Conservation (phyloP, 2,329 filamentous ascomycete species). For the Fusarium poae region DNA sequence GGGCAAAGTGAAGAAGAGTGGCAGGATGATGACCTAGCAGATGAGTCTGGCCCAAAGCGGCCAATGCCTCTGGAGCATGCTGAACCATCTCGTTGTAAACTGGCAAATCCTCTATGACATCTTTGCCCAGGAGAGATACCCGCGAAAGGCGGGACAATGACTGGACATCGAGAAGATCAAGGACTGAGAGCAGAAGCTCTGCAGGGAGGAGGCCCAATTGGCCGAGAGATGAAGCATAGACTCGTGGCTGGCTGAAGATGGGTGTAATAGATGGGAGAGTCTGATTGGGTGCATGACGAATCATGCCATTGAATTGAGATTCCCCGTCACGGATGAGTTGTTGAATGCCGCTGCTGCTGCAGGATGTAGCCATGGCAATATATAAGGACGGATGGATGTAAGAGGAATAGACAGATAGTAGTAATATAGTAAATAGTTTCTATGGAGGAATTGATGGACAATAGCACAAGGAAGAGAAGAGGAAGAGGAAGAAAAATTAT, state of each 20-base stretch:
- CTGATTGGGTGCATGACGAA: conserved; percentile 25
- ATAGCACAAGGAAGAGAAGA: conserved; percentile 10
- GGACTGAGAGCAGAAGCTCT: conserved; percentile 45
- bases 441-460: conserved; percentile 10
- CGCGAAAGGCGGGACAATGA: conserved; percentile 50
- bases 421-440: conserved; percentile 4
- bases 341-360: conserved; percentile 17
- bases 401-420: not conserved
- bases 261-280: conserved; percentile 22
- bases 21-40: conserved; percentile 45
- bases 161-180: conserved; percentile 49
- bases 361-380: conserved; percentile 24
- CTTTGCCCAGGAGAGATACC: conserved; percentile 45
- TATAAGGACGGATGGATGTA: not conserved
- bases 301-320: conserved; percentile 42
- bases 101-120: conserved; percentile 48
- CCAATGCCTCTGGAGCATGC: conserved; percentile 52
- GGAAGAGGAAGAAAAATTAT: conserved; percentile 21
- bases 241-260: conserved; percentile 20
- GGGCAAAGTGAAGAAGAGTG: conserved; percentile 36
- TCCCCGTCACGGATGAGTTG: conserved; percentile 36
- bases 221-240: conserved; percentile 43
- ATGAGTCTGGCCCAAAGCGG: conserved; percentile 43
- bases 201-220: conserved; percentile 47
- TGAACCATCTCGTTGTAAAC: conserved; percentile 59